Conservation (phyloP, 257 asterid genomes). For the Catharanthus roseus region DNA sequence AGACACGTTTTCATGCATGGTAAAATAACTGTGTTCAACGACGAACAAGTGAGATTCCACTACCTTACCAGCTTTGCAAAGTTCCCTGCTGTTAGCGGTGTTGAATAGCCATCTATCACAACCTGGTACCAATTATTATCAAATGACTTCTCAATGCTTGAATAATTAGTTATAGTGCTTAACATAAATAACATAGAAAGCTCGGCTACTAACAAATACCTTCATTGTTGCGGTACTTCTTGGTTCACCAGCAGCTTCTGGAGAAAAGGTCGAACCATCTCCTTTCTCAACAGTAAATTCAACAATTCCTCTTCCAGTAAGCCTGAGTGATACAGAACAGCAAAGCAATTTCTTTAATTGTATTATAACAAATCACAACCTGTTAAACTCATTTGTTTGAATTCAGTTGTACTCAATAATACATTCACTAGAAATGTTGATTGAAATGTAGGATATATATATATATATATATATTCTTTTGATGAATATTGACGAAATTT, state of each 20-base stretch:
- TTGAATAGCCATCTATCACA: slow-evolving; percentile 86
- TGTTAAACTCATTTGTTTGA: background rate
- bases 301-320: slow-evolving; percentile 88
- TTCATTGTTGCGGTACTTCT: slow-evolving; percentile 57
- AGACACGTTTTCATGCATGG: background rate
- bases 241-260: slow-evolving; percentile 76
- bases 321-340: slow-evolving; percentile 49
- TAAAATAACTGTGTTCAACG: background rate
- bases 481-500: background rate
- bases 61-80: slow-evolving; percentile 99
- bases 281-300: slow-evolving; percentile 84
- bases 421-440: background rate
- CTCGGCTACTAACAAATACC: slow-evolving; percentile 31
- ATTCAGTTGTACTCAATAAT: background rate
- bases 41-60: slow-evolving; percentile 45
- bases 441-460: too few relatives aligned
- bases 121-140: slow-evolving; percentile 36
- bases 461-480: background rate
- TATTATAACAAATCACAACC: background rate
- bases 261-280: slow-evolving; percentile 81
- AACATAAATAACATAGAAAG: background rate
- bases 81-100: slow-evolving; percentile 97
- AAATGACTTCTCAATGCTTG: background rate
- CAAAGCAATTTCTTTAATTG: background rate
- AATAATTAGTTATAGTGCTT: background rate